These are phyloP conservation scores for Rhodofomes roseus DNA, from an alignment of 1,284 basidiomycete genomes.

Conservation along the genomic window DNA sequence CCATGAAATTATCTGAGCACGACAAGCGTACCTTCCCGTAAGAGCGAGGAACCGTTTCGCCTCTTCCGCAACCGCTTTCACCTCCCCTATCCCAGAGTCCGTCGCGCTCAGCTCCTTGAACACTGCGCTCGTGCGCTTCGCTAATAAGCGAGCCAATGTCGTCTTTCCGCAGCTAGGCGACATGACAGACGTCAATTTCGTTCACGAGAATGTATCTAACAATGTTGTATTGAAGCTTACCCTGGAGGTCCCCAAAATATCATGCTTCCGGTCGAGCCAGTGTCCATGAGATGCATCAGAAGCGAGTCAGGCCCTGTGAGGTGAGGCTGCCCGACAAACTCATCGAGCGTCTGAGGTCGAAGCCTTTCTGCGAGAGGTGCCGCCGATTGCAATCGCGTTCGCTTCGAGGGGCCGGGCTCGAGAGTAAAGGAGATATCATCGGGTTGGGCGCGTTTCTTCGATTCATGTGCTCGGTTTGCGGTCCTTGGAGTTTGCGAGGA, in stretches of 20 bases:
- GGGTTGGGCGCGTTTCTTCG: slow-evolving; percentile 27
- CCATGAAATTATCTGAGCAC: not conserved
- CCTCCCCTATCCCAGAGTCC: slow-evolving; percentile 71
- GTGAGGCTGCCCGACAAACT: slow-evolving; percentile 70
- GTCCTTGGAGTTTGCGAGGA: slow-evolving; percentile 6
- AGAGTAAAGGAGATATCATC: slow-evolving; percentile 14
- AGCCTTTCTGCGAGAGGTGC: slow-evolving; percentile 66
- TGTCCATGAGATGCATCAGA: slow-evolving; percentile 45
- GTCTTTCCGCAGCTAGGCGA: slow-evolving; percentile 68
- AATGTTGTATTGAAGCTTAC: slow-evolving; percentile 28
- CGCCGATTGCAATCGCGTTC: slow-evolving; percentile 30
- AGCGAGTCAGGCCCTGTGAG: slow-evolving; percentile 50
- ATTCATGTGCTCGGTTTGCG: slow-evolving; percentile 12
- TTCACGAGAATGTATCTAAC: not conserved
- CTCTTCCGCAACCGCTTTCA: slow-evolving; percentile 80
- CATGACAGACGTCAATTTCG: not conserved
- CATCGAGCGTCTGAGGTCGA: slow-evolving; percentile 54
- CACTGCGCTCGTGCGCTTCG: slow-evolving; percentile 52
- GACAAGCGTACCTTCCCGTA: slow-evolving; percentile 52
- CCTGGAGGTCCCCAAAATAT: slow-evolving; percentile 79
- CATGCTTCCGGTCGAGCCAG: slow-evolving; percentile 52
- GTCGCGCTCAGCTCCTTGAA: slow-evolving; percentile 81
- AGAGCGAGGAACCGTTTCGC: slow-evolving; percentile 70
- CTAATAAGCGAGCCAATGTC: slow-evolving; percentile 72
- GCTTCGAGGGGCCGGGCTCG: slow-evolving; percentile 23